Conservation (phyloP, 495 filamentous ascomycete species). For the Lepidopterella palustris region DNA sequence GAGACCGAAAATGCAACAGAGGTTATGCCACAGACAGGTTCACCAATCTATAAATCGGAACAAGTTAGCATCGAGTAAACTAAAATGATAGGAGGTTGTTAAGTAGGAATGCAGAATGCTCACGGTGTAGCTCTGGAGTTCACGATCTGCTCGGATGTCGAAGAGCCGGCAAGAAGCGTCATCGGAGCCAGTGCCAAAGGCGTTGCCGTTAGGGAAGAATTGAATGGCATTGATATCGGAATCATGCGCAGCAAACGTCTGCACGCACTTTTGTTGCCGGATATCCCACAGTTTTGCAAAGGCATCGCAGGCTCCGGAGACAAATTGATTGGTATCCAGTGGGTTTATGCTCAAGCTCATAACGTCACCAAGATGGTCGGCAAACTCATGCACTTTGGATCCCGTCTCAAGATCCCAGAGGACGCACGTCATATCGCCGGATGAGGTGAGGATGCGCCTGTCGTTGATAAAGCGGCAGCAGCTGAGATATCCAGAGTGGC, state of each 20-base stretch:
- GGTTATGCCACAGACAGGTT: constrained; percentile 95
- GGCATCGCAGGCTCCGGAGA: constrained; percentile 95
- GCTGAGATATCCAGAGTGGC: constrained; percentile 93
- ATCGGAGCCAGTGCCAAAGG: constrained; percentile 96
- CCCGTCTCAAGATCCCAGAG: constrained; percentile 99
- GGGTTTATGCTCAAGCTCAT: constrained; percentile 99
- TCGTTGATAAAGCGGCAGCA: constrained; percentile 99
- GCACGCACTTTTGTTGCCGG: constrained; percentile 93
- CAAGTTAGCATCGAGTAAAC: constrained; percentile 16
- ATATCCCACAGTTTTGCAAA: constrained; percentile 99
- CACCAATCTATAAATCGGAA: constrained; percentile 64
- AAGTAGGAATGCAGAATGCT: constrained; percentile 29
- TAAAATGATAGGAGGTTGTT: not conserved
- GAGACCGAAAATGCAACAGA: constrained; percentile 98
- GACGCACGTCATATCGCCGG: constrained; percentile 99
- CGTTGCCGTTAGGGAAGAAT: constrained; percentile 98
- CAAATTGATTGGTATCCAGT: constrained; percentile 96
- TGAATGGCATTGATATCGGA: constrained; percentile 99
- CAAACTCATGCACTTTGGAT: constrained; percentile 95
- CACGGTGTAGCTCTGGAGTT: constrained; percentile 95
- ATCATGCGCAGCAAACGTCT: constrained; percentile 97
- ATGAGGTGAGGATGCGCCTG: constrained; percentile 93
- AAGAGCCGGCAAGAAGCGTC: constrained; percentile 97
- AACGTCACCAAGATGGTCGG: constrained; percentile 95
- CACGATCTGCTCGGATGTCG: constrained; percentile 92